Base-by-base conservation (phyloP, 768 basidiomycete species). In the Infundibulicybe gibba region DNA sequence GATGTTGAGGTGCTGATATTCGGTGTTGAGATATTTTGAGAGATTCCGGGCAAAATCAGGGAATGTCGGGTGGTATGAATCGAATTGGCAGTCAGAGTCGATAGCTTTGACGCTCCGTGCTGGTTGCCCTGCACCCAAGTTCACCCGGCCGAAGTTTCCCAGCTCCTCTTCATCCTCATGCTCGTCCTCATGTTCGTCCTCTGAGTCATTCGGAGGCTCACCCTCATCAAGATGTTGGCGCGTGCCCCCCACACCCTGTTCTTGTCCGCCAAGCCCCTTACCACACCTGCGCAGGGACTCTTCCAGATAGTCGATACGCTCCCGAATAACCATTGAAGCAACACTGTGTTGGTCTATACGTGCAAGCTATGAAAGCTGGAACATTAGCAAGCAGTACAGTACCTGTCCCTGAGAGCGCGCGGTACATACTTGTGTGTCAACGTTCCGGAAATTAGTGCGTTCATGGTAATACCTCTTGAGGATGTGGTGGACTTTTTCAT, bases 381-480 rank as follows among this genome's bases (percentile, higher is more conserved):
- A 25, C 3, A 42, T n/a, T n/a, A n/a, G n/a, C n/a, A n/a, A n/a
- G n/a, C n/a, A n/a, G n/a, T n/a, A n/a, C n/a, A n/a, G n/a, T n/a
- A n/a, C n/a, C n/a, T n/a, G n/a, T n/a, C n/a, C n/a, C n/a, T n/a
- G n/a, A n/a, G n/a, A n/a, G n/a, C n/a, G n/a, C n/a, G n/a, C n/a
- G n/a, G n/a, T 30, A 33, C 50, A 19, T 25, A 69, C 68, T 55
- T 70, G 67, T 0, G 35, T 31, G 1, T 55, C 65, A 45, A 65
- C 49, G 44, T 68, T 42, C 35, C 63, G 62, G 49, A 64, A 66
- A 49, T 71, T 68, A 3, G 62, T 61, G 8, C 48, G 51, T 6
- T 47, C 41, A 1, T 40, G 43, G 46, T 68, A 71, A 0, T 56
- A 48, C 2, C 51, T 49, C 43, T 61, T 66, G 1, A 67, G 33